phyloP scores from a whole-genome alignment of 2,329 filamentous ascomycete species.

The Phyllosticta citribraziliensis region DNA sequence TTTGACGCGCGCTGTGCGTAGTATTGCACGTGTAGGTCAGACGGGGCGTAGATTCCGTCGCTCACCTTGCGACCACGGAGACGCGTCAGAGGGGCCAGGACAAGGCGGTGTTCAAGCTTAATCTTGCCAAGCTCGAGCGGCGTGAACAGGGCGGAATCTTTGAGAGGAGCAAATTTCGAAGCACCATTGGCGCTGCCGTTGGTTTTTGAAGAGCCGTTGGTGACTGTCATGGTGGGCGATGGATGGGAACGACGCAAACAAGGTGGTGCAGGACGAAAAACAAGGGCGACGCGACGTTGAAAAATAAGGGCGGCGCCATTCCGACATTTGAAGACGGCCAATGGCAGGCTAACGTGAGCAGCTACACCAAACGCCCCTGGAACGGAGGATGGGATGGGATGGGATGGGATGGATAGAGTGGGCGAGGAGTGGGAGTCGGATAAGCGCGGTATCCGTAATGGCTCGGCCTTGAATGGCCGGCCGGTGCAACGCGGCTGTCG shows the following conservation, averaged over 20 bases:
- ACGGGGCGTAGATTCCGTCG: constrained; percentile 22
- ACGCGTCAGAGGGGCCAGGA: constrained; percentile 10
- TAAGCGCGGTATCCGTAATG: constrained; percentile 1
- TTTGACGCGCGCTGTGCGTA: constrained; percentile 24
- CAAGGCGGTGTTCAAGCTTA: constrained; percentile 8
- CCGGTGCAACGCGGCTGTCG: not conserved
- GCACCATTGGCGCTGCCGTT: constrained; percentile 24
- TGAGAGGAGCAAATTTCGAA: constrained; percentile 21
- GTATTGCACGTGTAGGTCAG: constrained; percentile 21
- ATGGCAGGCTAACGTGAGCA: not conserved
- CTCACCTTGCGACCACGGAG: constrained; percentile 15
- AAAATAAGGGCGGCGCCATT: not conserved
- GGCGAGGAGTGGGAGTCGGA: constrained; percentile 7
- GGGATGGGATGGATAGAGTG: not conserved
- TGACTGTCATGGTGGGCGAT: not conserved
- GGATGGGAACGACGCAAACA: not conserved
- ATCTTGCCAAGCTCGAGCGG: constrained; percentile 21
- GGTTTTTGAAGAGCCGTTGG: not conserved
- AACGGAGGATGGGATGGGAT: not conserved
- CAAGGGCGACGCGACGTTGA: not conserved
- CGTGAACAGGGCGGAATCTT: constrained; percentile 23
- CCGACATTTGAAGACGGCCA: not conserved
- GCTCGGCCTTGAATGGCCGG: constrained; percentile 1
- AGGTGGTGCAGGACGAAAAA: not conserved
- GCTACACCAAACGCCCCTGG: not conserved